phyloP scores from a whole-genome alignment of 495 filamentous ascomycete species.

The Lepidopterella palustris region DNA sequence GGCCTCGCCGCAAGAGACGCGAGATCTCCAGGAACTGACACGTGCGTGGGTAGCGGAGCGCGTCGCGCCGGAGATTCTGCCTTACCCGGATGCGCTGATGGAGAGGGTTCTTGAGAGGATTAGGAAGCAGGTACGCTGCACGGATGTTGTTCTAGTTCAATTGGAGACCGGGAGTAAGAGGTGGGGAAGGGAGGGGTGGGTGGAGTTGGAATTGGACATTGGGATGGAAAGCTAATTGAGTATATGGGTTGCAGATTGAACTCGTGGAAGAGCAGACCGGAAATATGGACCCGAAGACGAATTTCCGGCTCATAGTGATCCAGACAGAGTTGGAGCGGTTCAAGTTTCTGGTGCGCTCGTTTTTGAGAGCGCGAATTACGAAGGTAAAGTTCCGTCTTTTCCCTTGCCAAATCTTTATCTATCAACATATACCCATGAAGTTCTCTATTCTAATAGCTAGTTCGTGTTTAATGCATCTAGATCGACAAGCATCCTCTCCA shows the following conservation, averaged over 20 bases:
- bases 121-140: slow-evolving; percentile 56
- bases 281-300: slow-evolving; percentile 76
- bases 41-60: slow-evolving; percentile 90
- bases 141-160: no score
- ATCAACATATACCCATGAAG: no score
- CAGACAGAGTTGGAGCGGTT: slow-evolving; percentile 94
- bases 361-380: slow-evolving; percentile 73
- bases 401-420: no score
- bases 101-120: slow-evolving; percentile 76
- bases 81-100: slow-evolving; percentile 58
- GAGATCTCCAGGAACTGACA: slow-evolving; percentile 80
- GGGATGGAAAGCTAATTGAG: slow-evolving; percentile 34
- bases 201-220: slow-evolving; percentile 55
- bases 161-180: no score
- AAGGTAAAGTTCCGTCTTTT: slow-evolving; percentile 55
- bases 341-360: slow-evolving; percentile 83
- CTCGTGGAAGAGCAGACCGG: slow-evolving; percentile 46
- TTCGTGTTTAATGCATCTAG: slow-evolving; percentile 45
- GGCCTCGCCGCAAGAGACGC: slow-evolving; percentile 18
- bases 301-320: slow-evolving; percentile 87
- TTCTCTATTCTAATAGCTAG: slow-evolving; percentile 1
- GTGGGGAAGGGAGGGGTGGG: not conserved
- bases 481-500: slow-evolving; percentile 64
- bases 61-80: slow-evolving; percentile 74
- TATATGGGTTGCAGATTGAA: slow-evolving; percentile 36